Base-by-base conservation (phyloP, 331 rosid species). In the Pyracantha coccinea region DNA sequence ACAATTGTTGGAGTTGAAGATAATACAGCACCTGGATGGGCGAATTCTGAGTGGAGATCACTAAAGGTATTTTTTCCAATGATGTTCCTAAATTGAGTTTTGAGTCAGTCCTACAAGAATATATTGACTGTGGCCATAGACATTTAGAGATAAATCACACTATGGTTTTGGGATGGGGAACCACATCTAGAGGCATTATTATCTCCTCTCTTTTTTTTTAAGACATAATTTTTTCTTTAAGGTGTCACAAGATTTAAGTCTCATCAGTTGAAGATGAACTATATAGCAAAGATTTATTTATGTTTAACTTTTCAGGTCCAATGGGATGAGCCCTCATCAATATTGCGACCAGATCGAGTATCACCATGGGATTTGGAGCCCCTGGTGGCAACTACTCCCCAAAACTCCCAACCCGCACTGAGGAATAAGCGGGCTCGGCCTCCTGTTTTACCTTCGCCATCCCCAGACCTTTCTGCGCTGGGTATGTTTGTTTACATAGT, bases 301-400 rank as follows among this genome's bases (percentile, higher is more conserved):
- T 11, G 47, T 41, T 3, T 10, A 4, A 41, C 25, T 75, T 35
- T 73, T 84, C 88, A 93, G 98, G 97, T 93, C 73, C 98, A 93
- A 86, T 93, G 98, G 98, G 98, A 93, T 84, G 98, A 93, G 70
- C 92, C 93, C 8, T 93, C 98, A 50, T 85, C 93, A 9, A 93
- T 89, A 75, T 33, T 89, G 84, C 97, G 98, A 74, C 98, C 98
- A 54, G 98, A 93, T 63, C 87, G 86, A 84, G 98, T 93, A 75
- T 93, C 98, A 31, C 82, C 98, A 29, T 93, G 98, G 98, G 98
- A 93, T 66, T 84, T 93, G 89, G 98, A 93, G 87, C 97, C 98
- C 50, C 92, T 93, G 73, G 82, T 93, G 75, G 86, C 91, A 25
- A 80, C 85, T 35, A 79, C 91, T 64, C 78, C 91, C 62, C 83